These are phyloP conservation scores for Zygosaccharomyces sapae DNA, from an alignment of 1,139 yeast species.

Conservation along the genomic window DNA sequence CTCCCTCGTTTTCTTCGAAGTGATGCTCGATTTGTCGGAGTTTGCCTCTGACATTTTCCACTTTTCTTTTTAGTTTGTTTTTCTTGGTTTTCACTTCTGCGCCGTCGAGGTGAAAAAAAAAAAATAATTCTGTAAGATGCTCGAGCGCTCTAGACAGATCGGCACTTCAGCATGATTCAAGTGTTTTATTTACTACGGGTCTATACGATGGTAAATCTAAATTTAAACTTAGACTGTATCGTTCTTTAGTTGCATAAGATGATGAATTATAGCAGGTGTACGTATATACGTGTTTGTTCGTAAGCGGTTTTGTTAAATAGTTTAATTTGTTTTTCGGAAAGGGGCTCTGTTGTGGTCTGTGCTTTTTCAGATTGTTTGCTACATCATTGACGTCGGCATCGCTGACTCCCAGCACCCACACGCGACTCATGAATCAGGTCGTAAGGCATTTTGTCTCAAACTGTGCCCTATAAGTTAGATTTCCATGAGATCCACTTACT, in stretches of 20 bases:
- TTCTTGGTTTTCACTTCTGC: too few relatives aligned
- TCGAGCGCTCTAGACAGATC: too few relatives aligned
- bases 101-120: background rate
- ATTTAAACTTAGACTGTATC: too few relatives aligned
- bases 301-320: too few relatives aligned
- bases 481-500: background rate
- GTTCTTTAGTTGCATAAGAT: too few relatives aligned
- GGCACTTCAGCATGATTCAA: too few relatives aligned
- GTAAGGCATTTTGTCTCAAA: conserved; percentile 7
- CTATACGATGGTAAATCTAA: too few relatives aligned
- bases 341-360: background rate
- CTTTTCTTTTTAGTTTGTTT: conserved; percentile 19
- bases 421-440: conserved; percentile 6
- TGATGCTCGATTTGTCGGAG: background rate
- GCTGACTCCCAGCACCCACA: conserved; percentile 7
- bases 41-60: background rate
- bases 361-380: background rate
- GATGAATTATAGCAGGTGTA: too few relatives aligned
- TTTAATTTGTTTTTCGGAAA: too few relatives aligned
- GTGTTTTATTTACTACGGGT: too few relatives aligned
- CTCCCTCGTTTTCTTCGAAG: background rate
- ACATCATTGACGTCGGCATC: background rate
- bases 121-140: too few relatives aligned
- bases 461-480: conserved; percentile 2
- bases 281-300: too few relatives aligned